Conservation (phyloP, 495 filamentous ascomycete species). For the Neurospora tetraspora region DNA sequence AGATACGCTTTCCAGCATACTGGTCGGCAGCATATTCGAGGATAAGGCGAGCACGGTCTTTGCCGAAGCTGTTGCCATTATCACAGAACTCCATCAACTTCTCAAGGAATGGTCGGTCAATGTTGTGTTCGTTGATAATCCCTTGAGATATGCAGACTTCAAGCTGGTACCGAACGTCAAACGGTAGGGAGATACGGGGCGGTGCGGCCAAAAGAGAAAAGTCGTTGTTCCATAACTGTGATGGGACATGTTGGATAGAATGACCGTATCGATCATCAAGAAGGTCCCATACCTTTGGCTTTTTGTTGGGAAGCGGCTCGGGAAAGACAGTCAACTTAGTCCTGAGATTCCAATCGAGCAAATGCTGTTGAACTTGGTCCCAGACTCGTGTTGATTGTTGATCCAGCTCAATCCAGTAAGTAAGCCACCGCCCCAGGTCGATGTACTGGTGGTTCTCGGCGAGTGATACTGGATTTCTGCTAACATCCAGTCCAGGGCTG, state of each 20-base stretch:
- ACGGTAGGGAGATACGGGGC: conserved; percentile 46
- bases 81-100: conserved; percentile 41
- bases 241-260: background rate
- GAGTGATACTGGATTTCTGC: conserved; percentile 38
- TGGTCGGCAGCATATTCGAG: conserved; percentile 32
- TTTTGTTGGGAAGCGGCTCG: conserved; percentile 8
- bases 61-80: conserved; percentile 1
- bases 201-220: conserved; percentile 23
- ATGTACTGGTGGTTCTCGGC: conserved; percentile 49
- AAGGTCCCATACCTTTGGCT: conserved; percentile 43
- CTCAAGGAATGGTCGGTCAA: conserved; percentile 53
- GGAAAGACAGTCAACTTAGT: conserved; percentile 25
- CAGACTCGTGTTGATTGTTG: conserved; percentile 22
- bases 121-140: conserved; percentile 67
- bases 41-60: conserved; percentile 25
- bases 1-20: conserved; percentile 41
- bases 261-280: conserved; percentile 31
- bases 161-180: conserved; percentile 75
- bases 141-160: conserved; percentile 83
- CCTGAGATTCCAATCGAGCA: conserved; percentile 67
- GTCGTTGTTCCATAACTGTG: conserved; percentile 16
- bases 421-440: conserved; percentile 74
- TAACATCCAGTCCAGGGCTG: conserved; percentile 22
- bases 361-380: conserved; percentile 36
- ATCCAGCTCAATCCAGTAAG: conserved; percentile 48